Percentiles rank a stretch among this genome's conserved stretches.
Evolutionary conservation across 495 filamentous ascomycete genomes (phyloP).

Genomic region (Daldinia concentrica): DNA sequence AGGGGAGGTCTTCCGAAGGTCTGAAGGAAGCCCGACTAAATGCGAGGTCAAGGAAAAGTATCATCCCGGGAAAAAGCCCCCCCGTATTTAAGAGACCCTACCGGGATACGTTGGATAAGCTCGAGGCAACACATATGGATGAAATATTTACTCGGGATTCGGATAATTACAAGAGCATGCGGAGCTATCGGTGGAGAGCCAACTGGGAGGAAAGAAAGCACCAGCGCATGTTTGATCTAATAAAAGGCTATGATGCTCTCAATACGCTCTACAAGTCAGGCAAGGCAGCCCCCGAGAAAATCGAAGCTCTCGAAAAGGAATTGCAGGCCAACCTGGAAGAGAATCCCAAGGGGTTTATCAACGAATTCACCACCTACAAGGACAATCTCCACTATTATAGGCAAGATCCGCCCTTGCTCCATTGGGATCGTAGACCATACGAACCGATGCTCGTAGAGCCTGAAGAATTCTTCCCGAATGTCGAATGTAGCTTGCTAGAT

Average conservation of each 20-base stretch:
- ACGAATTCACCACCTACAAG: conserved; percentile 46
- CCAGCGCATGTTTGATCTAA: conserved; percentile 39
- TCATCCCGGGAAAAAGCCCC: conserved; percentile 18
- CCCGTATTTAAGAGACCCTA: conserved; percentile 46
- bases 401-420: conserved; percentile 58
- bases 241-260: conserved; percentile 35
- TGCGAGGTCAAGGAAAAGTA: background rate
- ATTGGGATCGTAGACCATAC: conserved; percentile 71
- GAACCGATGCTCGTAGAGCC: conserved; percentile 61
- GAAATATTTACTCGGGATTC: conserved; percentile 38
- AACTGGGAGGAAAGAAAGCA: conserved; percentile 35
- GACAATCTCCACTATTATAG: conserved; percentile 59
- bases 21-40: conserved; percentile 43
- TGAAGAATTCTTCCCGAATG: conserved; percentile 67
- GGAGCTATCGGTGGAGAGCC: conserved; percentile 40
- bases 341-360: conserved; percentile 21
- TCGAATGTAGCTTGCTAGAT: conserved; percentile 52
- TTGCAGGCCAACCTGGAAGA: conserved; percentile 30
- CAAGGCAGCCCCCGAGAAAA: conserved; percentile 8
- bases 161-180: conserved; percentile 30
- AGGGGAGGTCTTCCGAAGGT: conserved; percentile 45
- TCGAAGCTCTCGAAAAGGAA: conserved; percentile 22
- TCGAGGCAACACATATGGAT: conserved; percentile 46
- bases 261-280: conserved; percentile 27
- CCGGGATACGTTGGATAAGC: conserved; percentile 40